Conservation (phyloP, 495 filamentous ascomycete species). For the Thermothielavioides terrestris region DNA sequence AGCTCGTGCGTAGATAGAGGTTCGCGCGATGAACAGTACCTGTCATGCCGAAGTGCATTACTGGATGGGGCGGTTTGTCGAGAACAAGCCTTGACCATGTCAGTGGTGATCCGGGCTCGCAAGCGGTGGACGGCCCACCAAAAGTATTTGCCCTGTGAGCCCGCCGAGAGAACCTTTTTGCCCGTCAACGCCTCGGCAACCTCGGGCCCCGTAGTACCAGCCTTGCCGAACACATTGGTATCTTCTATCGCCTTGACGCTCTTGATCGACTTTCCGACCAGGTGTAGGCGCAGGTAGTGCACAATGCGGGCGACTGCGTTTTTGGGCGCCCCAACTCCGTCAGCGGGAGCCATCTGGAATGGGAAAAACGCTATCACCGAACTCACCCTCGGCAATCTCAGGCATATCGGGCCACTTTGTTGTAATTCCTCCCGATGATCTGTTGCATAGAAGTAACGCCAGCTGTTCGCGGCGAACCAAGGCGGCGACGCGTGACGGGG, state of each 20-base stretch:
- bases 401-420: constrained; percentile 47
- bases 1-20: not conserved
- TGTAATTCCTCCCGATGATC: not conserved
- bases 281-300: constrained; percentile 67
- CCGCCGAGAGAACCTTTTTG: constrained; percentile 64
- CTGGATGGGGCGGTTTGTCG: constrained; percentile 61
- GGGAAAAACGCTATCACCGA: not conserved
- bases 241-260: constrained; percentile 67
- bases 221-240: constrained; percentile 77
- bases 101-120: not conserved
- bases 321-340: too few species aligned
- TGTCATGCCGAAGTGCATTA: constrained; percentile 90
- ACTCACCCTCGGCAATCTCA: constrained; percentile 64
- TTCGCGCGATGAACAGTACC: not conserved
- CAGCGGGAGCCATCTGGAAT: not conserved
- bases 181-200: constrained; percentile 67
- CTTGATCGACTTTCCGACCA: constrained; percentile 73
- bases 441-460: not conserved
- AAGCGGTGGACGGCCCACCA: constrained; percentile 43
- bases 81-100: constrained; percentile 35
- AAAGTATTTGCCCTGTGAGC: constrained; percentile 93
- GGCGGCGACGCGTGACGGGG: not conserved
- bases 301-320: constrained; percentile 67
- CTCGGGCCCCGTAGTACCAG: constrained; percentile 61
- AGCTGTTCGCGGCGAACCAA: not conserved